A percentile compares a stretch with the other conserved stretches of the same genome.
Evolutionary conservation across 192 early-diverging fungal species (phyloP).

Genomic region (Allomyces javanicus): DNA sequence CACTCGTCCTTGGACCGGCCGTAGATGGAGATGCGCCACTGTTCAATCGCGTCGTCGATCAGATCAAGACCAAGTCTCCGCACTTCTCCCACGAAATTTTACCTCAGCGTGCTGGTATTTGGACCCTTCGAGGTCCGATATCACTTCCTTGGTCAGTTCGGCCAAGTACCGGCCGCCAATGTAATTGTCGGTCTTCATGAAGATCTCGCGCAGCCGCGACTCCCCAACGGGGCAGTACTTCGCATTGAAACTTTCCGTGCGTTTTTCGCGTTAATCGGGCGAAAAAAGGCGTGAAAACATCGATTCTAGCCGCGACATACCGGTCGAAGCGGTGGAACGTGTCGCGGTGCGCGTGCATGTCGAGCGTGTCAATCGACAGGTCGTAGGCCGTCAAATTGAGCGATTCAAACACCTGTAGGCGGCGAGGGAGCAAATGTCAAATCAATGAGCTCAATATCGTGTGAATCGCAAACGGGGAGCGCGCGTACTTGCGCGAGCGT

Average conservation of each 20-base stretch:
- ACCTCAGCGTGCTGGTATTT: slow-evolving; percentile 84
- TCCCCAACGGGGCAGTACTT: slow-evolving; percentile 94
- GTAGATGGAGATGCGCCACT: slow-evolving; percentile 82
- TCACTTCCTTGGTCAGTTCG: slow-evolving; percentile 80
- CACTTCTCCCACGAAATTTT: too few species aligned
- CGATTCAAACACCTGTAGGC: slow-evolving; percentile 52
- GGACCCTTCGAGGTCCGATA: slow-evolving; percentile 69
- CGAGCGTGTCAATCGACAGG: slow-evolving; percentile 79
- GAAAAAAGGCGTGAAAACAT: slow-evolving; percentile 77
- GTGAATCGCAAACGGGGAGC: too few species aligned
- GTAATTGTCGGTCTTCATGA: slow-evolving; percentile 87
- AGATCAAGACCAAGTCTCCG: too few species aligned
- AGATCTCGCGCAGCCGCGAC: slow-evolving; percentile 82
- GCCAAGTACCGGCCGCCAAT: slow-evolving; percentile 73
- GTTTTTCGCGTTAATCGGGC: too few species aligned
- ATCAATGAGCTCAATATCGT: too few species aligned
- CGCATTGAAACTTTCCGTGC: slow-evolving; percentile 94
- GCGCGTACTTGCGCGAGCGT: slow-evolving; percentile 30
- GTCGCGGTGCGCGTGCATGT: slow-evolving; percentile 55
- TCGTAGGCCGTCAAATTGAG: slow-evolving; percentile 85
- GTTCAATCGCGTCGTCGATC: too few species aligned
- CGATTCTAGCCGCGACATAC: slow-evolving; percentile 57
- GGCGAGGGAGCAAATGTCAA: too few species aligned
- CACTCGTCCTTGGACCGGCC: slow-evolving; percentile 67
- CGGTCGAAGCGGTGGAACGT: neutral